These are phyloP conservation scores for Gliomastix tumulicola DNA, from an alignment of 2,329 filamentous ascomycete species.

Conservation along the genomic window DNA sequence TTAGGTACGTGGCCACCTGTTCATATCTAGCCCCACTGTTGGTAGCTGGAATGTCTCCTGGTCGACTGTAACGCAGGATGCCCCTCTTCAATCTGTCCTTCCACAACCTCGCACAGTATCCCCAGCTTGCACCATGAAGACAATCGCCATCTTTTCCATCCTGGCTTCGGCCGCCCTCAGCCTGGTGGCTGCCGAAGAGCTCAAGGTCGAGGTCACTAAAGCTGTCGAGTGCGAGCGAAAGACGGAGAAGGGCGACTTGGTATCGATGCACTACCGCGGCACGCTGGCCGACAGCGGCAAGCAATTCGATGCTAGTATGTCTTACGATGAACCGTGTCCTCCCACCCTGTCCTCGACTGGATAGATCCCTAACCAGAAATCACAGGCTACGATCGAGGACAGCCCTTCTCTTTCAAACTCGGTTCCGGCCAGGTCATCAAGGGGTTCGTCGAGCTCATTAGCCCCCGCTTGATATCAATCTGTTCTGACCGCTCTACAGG, in stretches of 20 bases:
- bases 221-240: conserved; percentile 74
- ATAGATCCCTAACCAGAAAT: too few species aligned
- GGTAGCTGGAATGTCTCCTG: too few species aligned
- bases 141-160: conserved; percentile 38
- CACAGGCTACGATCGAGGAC: conserved; percentile 65
- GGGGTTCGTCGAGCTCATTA: conserved; percentile 63
- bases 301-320: conserved; percentile 72
- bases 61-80: too few species aligned
- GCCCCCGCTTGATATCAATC: too few species aligned
- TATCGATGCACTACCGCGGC: conserved; percentile 84
- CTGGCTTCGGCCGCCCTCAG: conserved; percentile 44
- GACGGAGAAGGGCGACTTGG: conserved; percentile 66
- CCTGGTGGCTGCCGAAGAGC: conserved; percentile 49
- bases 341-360: neutral
- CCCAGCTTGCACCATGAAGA: conserved; percentile 44
- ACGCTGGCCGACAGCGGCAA: conserved; percentile 66
- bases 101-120: too few species aligned
- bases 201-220: conserved; percentile 72
- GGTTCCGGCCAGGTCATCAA: conserved; percentile 82
- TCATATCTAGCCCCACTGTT: too few species aligned
- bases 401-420: conserved; percentile 72
- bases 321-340: conserved; percentile 1
- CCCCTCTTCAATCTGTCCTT: conserved; percentile 1
- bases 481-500: conserved; percentile 30
- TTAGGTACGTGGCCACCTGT: too few species aligned